Conservation (phyloP, 345 rosid species). For the Ceriops decandra region DNA sequence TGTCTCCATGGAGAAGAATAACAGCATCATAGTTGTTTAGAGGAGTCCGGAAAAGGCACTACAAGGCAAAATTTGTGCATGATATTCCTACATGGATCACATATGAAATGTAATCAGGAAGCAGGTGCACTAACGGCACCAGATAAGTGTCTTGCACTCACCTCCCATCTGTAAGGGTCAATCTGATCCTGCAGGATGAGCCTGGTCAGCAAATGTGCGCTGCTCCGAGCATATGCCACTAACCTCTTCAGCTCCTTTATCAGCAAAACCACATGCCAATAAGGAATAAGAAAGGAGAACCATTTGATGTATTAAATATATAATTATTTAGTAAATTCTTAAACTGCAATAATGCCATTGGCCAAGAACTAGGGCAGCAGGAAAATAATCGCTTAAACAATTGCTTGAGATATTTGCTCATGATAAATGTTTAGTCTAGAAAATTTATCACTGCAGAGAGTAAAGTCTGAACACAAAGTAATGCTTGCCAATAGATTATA, state of each 20-base stretch:
- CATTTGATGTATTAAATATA: not conserved
- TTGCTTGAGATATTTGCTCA: not conserved
- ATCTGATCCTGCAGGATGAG: conserved; percentile 55
- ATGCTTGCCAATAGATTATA: not conserved
- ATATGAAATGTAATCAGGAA: conserved; percentile 1
- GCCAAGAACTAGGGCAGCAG: not conserved
- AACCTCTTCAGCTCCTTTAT: conserved; percentile 74
- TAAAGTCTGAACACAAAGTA: too few species aligned
- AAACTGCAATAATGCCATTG: not conserved
- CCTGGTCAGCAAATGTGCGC: conserved; percentile 64
- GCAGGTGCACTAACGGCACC: not conserved
- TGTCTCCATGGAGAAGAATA: conserved; percentile 75
- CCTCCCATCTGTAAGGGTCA: conserved; percentile 78
- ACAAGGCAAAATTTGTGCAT: conserved; percentile 22
- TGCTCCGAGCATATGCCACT: conserved; percentile 90
- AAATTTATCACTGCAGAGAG: too few species aligned
- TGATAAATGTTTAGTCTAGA: not conserved
- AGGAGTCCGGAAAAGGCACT: conserved; percentile 91
- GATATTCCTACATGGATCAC: not conserved
- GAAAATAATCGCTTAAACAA: not conserved
- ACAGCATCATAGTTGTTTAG: conserved; percentile 84
- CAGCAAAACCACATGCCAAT: conserved; percentile 11
- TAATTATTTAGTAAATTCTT: not conserved
- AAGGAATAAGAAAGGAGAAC: conserved; percentile 6
- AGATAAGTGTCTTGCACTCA: conserved; percentile 26